Evolutionary conservation across 345 rosid species (phyloP).

Genomic region (Sisymbrium altissimum): DNA sequence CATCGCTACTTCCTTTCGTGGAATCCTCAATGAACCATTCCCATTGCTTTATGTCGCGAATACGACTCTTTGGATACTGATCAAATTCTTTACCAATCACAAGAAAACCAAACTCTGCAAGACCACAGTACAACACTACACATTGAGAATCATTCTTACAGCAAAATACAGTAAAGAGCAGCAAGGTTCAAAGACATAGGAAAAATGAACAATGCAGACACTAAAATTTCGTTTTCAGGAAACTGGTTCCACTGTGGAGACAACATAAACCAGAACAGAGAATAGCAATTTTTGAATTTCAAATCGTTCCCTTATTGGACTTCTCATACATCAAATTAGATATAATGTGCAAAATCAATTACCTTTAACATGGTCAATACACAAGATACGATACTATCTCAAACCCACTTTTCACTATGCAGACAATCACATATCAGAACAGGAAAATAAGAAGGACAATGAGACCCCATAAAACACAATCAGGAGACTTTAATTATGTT

Average conservation of each 20-base stretch:
- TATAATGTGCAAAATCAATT: too few relatives aligned
- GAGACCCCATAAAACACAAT: background rate
- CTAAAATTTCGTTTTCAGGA: background rate
- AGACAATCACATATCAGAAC: background rate
- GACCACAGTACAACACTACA: slow-evolving; percentile 4
- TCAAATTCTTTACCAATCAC: slow-evolving; percentile 74
- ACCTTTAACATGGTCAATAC: too few relatives aligned
- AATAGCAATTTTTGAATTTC: background rate
- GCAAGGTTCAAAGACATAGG: background rate
- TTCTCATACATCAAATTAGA: too few relatives aligned
- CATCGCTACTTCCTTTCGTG: slow-evolving; percentile 29
- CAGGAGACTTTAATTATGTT: background rate
- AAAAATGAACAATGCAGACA: background rate
- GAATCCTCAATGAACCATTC: slow-evolving; percentile 76
- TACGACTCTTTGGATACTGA: slow-evolving; percentile 48
- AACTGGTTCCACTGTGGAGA: background rate
- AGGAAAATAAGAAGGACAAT: background rate
- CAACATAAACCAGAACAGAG: background rate
- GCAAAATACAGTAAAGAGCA: background rate
- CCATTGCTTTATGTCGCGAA: slow-evolving; percentile 48
- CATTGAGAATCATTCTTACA: background rate
- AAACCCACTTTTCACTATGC: background rate
- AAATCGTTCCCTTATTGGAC: background rate
- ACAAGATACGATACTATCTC: too few relatives aligned
- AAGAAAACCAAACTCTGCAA: slow-evolving; percentile 82